These are phyloP conservation scores for Pelargonium nanum DNA, from an alignment of 345 rosid genomes.

Conservation along the genomic window DNA sequence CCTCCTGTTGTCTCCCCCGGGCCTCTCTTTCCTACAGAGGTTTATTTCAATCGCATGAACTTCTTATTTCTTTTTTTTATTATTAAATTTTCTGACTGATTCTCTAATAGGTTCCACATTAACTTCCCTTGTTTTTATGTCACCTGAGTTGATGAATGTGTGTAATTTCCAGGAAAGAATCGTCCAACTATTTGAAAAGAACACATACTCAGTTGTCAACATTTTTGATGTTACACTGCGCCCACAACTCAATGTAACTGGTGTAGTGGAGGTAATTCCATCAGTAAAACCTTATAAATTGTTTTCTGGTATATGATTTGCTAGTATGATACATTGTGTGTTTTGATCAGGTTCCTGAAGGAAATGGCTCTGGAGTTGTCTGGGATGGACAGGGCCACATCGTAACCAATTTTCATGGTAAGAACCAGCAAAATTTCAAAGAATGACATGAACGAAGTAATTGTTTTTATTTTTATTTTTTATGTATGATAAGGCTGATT, in stretches of 20 bases:
- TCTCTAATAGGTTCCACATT: slow-evolving; percentile 1
- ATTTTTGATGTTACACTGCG: slow-evolving; percentile 88
- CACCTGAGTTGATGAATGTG: background rate
- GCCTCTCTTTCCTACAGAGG: slow-evolving; percentile 83
- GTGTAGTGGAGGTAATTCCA: slow-evolving; percentile 69
- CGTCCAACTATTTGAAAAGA: slow-evolving; percentile 71
- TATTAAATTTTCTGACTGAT: background rate
- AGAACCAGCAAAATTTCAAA: slow-evolving; percentile 14
- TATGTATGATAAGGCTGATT: background rate
- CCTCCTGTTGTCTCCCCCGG: slow-evolving; percentile 72
- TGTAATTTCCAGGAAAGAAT: slow-evolving; percentile 57
- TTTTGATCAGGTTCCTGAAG: slow-evolving; percentile 78
- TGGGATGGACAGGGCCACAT: slow-evolving; percentile 86
- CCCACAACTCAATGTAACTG: slow-evolving; percentile 83
- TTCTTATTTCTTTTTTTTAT: background rate
- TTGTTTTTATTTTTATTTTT: background rate
- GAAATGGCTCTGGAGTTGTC: slow-evolving; percentile 98
- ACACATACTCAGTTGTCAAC: slow-evolving; percentile 84
- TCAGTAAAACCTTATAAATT: background rate
- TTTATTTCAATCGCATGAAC: slow-evolving; percentile 12
- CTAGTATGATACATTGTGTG: background rate
- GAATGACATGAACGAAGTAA: background rate
- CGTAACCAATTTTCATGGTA: slow-evolving; percentile 95
- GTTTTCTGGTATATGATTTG: background rate
- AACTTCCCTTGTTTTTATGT: background rate